Conservation (phyloP, 768 basidiomycete genomes). For the Cytidiella melzeri region DNA sequence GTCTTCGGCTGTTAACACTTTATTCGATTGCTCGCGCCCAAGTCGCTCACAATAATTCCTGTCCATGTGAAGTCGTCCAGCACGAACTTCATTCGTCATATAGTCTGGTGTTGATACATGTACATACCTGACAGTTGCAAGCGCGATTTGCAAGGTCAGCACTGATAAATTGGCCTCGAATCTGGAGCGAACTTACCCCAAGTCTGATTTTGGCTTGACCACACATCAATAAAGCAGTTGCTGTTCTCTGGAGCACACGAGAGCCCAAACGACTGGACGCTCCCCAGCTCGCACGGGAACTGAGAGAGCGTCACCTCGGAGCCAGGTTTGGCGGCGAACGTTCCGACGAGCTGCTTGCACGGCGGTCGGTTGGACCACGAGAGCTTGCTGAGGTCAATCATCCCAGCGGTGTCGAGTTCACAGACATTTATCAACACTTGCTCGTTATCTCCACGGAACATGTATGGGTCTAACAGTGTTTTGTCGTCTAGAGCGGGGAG, state of each 20-base stretch:
- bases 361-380: conserved; percentile 16
- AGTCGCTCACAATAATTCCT: no score
- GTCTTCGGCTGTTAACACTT: no score
- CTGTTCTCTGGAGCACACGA: conserved; percentile 13
- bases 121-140: conserved; percentile 17
- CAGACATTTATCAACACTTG: conserved; percentile 14
- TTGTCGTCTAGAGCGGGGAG: conserved; percentile 14
- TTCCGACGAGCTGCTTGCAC: conserved; percentile 8
- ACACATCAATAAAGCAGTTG: conserved; percentile 21
- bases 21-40: no score
- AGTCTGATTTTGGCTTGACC: conserved; percentile 21
- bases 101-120: conserved; percentile 23
- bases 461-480: conserved; percentile 14
- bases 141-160: no score
- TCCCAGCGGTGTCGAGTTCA: conserved; percentile 11
- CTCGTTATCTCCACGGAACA: conserved; percentile 2
- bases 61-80: no score
- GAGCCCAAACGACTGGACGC: conserved; percentile 13
- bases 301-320: conserved; percentile 13
- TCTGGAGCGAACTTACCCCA: conserved; percentile 22
- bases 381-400: conserved; percentile 16
- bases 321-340: conserved; percentile 13
- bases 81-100: conserved; percentile 9
- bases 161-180: no score
- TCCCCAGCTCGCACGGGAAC: conserved; percentile 22